Base-by-base conservation (phyloP, 805 yeast species). In the Yamadazyma paraphyllophila region DNA sequence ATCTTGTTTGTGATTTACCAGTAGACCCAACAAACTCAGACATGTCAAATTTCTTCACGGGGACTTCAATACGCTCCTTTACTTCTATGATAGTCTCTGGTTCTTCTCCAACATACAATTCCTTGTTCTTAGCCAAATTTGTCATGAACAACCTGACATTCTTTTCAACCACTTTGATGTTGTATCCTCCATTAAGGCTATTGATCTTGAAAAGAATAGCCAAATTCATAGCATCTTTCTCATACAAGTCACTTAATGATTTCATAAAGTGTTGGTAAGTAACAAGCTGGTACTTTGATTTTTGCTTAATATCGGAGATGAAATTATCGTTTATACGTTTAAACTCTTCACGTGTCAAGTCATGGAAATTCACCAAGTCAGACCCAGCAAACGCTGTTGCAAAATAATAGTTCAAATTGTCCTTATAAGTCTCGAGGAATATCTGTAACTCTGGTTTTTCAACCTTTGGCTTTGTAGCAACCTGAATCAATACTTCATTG, bases 401-500 rank as follows among this genome's bases (percentile, higher is more conserved):
- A 16, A 46, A 44, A 42, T 46, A 49, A 14, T 40, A 16, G 4
- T n/a, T 10, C 11, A 36, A 16, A 14, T 40, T 38, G 4, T 16
- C 16, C n/a, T 24, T 25, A 30, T 41, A 43, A 10, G 33, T 7
- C 26, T 43, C 48, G 30, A 42, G 10, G 26, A 43, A 41, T 9
- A 3, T 31, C 25, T 44, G 36, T 6, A 43, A 27, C 10, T 47
- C 49, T 16, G 43, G 27, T 25, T 47, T 46, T n/a, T 8, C 20
- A 2, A 47, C 20, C 20, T 47, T 35, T 10, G 29, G 13, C 20
- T 30, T 37, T 1, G 53, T 37, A 37, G 64, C 71, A 46, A 58
- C 49, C 27, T 53, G 51, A n/a, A 43, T 43, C 46, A 69, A 70
- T 1, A 49, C 62, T 33, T 61, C 59, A 8, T 54, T 47, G 53